Evolutionary conservation across 2,329 filamentous ascomycete genomes (phyloP).

Genomic region (Myriangium duriaei): DNA sequence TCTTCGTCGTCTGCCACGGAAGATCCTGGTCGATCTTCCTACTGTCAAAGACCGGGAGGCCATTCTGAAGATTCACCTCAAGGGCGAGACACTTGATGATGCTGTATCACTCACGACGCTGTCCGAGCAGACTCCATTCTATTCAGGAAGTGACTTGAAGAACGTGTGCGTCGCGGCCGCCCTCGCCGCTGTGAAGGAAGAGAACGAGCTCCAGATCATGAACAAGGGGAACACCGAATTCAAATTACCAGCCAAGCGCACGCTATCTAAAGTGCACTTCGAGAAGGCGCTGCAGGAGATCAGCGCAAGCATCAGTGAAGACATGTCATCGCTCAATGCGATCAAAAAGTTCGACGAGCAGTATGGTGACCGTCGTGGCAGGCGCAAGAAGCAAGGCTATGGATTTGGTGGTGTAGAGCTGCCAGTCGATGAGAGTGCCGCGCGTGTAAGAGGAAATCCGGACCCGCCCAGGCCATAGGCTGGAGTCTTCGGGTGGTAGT

Average conservation of each 20-base stretch:
- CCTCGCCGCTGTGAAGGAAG: slow-evolving; percentile 66
- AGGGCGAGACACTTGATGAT: slow-evolving; percentile 50
- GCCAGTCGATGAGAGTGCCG: slow-evolving; percentile 20
- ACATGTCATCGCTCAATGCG: slow-evolving; percentile 74
- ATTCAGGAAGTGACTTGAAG: slow-evolving; percentile 74
- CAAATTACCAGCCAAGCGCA: slow-evolving; percentile 56
- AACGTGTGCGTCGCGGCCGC: slow-evolving; percentile 71
- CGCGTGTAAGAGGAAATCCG: slow-evolving; percentile 17
- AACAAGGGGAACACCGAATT: slow-evolving; percentile 31
- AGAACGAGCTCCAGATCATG: slow-evolving; percentile 36
- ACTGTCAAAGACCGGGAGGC: slow-evolving; percentile 51
- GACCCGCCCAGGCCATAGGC: neutral
- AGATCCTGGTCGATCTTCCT: slow-evolving; percentile 62
- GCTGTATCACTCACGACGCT: slow-evolving; percentile 50
- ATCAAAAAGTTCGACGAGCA: slow-evolving; percentile 94
- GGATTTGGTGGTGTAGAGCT: slow-evolving; percentile 20
- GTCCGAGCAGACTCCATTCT: slow-evolving; percentile 57
- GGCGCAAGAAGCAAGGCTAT: slow-evolving; percentile 29
- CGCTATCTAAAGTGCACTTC: slow-evolving; percentile 60
- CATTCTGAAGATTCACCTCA: slow-evolving; percentile 60
- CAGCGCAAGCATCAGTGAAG: slow-evolving; percentile 80
- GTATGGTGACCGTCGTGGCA: slow-evolving; percentile 68
- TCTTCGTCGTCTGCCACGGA: slow-evolving; percentile 59
- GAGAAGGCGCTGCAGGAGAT: slow-evolving; percentile 79
- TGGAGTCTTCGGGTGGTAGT: too few relatives aligned